Evolutionary conservation across 75 land plant species (phyloP).

Genomic region (Gnetum montanum): DNA sequence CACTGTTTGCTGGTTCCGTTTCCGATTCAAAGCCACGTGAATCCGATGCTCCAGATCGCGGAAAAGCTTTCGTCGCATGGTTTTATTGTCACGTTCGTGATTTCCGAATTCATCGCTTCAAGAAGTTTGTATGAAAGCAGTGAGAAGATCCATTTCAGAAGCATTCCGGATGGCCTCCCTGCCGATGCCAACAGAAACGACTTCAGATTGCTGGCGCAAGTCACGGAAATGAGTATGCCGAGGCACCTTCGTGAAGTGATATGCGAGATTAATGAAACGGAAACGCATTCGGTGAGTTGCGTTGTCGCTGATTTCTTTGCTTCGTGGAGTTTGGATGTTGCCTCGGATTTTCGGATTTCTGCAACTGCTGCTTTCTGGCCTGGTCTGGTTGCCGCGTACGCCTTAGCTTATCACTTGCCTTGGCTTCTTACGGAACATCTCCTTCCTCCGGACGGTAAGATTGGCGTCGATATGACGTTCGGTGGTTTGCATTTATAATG

Average conservation of each 20-base stretch:
- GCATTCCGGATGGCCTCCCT: slow-evolving; percentile 3
- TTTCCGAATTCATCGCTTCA: too few species aligned
- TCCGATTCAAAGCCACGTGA: too few species aligned
- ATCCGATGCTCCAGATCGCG: too few species aligned
- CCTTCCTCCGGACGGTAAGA: slow-evolving; percentile 3
- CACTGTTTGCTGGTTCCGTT: too few species aligned
- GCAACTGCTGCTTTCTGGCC: slow-evolving; percentile 8
- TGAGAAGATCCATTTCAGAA: background rate
- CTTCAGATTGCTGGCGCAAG: background rate
- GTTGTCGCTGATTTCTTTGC: slow-evolving; percentile 7
- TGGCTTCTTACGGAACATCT: background rate
- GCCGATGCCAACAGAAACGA: background rate
- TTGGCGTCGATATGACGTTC: too few species aligned
- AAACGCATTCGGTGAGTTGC: slow-evolving; percentile 1
- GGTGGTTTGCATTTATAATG: too few species aligned
- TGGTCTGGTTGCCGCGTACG: slow-evolving; percentile 1
- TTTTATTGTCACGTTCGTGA: too few species aligned
- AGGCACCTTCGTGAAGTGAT: background rate
- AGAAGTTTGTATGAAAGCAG: too few species aligned
- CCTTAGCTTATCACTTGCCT: background rate
- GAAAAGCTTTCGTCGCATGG: too few species aligned
- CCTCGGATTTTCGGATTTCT: background rate
- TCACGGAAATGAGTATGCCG: background rate
- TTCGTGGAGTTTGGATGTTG: slow-evolving; percentile 3
- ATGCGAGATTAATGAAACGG: background rate